Conservation (phyloP, 805 yeast genomes). For the Cyberlindnera suaveolens region DNA sequence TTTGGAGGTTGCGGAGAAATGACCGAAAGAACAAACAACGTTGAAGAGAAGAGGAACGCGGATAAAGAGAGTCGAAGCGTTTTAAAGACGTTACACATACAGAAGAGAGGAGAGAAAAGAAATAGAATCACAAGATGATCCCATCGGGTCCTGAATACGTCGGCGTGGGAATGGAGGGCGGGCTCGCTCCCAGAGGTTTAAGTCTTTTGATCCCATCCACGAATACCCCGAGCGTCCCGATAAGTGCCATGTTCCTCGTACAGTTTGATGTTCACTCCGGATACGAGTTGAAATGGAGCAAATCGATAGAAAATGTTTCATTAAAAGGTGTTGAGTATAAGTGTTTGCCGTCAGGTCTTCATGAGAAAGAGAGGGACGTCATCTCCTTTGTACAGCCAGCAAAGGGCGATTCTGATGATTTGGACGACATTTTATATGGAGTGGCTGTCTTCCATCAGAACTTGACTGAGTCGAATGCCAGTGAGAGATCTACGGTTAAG, state of each 20-base stretch:
- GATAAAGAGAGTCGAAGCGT: no score
- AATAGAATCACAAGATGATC: background rate
- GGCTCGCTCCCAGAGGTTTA: background rate
- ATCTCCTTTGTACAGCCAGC: constrained; percentile 43
- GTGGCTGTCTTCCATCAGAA: constrained; percentile 46
- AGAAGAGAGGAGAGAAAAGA: no score
- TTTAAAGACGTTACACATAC: no score
- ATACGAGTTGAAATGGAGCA: constrained; percentile 40
- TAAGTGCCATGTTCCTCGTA: constrained; percentile 40
- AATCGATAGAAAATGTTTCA: constrained; percentile 24
- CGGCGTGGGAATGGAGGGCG: background rate
- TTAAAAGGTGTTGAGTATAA: constrained; percentile 51
- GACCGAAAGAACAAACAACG: no score
- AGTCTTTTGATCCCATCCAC: constrained; percentile 2
- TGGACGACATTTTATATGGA: constrained; percentile 34
- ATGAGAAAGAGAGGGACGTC: constrained; percentile 43
- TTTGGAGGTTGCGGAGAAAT: no score
- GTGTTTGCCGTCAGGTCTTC: constrained; percentile 66
- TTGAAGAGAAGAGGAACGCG: no score
- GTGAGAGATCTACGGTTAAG: constrained; percentile 39
- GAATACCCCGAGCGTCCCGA: constrained; percentile 20
- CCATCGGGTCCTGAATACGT: constrained; percentile 1
- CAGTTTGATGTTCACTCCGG: constrained; percentile 50
- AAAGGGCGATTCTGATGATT: constrained; percentile 13
- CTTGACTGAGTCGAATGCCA: constrained; percentile 21